Percentiles rank a stretch among this genome's conserved stretches.
These are phyloP conservation scores for Colletotrichum horii DNA, from an alignment of 2,329 filamentous ascomycete species.

Conservation along the genomic window DNA sequence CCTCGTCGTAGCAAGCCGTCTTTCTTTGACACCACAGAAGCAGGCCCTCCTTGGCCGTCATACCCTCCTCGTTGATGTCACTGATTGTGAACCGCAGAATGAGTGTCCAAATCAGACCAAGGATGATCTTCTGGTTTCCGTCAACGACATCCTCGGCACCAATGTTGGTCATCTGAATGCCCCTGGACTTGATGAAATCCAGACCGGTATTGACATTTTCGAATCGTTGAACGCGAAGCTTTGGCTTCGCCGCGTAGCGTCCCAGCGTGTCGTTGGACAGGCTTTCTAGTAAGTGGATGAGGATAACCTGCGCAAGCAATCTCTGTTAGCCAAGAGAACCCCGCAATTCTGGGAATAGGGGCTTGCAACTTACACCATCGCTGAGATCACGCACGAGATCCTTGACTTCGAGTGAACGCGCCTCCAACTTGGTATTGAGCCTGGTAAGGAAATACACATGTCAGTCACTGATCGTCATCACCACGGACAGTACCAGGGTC, in stretches of 20 bases:
- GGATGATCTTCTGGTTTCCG: slow-evolving; percentile 95
- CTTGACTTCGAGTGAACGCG: slow-evolving; percentile 78
- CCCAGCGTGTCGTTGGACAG: slow-evolving; percentile 93
- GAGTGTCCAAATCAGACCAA: slow-evolving; percentile 96
- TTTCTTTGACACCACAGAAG: slow-evolving; percentile 98
- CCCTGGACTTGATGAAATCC: slow-evolving; percentile 87
- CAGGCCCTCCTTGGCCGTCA: slow-evolving; percentile 96
- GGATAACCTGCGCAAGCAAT: slow-evolving; percentile 69
- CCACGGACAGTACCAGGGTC: not conserved
- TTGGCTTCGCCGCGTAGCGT: slow-evolving; percentile 94
- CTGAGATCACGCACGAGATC: slow-evolving; percentile 89
- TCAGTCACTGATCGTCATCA: slow-evolving; percentile 12
- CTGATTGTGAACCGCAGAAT: slow-evolving; percentile 98
- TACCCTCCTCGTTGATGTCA: slow-evolving; percentile 96
- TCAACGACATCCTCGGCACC: slow-evolving; percentile 98
- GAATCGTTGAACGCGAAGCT: slow-evolving; percentile 94
- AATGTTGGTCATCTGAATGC: slow-evolving; percentile 98
- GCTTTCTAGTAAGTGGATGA: slow-evolving; percentile 97
- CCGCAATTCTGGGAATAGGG: slow-evolving; percentile 3
- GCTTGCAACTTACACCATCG: slow-evolving; percentile 76
- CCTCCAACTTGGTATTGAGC: slow-evolving; percentile 94
- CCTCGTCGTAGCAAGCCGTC: slow-evolving; percentile 97
- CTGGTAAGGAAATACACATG: slow-evolving; percentile 45
- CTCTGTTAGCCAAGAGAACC: slow-evolving; percentile 23
- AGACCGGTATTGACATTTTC: slow-evolving; percentile 97